phyloP scores from a whole-genome alignment of 1,284 basidiomycete genomes.

The Marasmius sp. region DNA sequence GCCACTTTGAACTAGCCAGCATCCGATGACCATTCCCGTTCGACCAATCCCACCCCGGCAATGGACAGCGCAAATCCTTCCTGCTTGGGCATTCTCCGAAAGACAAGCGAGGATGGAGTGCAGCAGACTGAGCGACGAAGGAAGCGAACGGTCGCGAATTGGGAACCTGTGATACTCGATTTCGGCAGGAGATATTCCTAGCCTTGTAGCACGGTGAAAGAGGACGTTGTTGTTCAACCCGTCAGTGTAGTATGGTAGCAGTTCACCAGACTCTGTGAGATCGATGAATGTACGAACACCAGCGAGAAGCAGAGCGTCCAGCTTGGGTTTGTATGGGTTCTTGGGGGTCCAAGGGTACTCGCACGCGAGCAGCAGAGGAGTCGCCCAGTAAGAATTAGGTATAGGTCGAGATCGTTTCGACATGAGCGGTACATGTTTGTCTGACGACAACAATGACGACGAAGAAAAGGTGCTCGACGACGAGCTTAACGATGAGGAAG shows the following conservation, averaged over 20 bases:
- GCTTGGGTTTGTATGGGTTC: constrained; percentile 54
- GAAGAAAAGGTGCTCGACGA: too few species aligned
- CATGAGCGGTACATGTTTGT: too few species aligned
- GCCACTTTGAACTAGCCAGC: constrained; percentile 72
- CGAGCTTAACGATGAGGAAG: too few species aligned
- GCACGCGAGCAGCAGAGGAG: constrained; percentile 66
- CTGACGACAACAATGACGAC: too few species aligned
- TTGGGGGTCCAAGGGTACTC: constrained; percentile 75
- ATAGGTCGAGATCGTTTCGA: constrained; percentile 49
- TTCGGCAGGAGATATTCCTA: constrained; percentile 49
- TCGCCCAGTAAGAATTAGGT: constrained; percentile 82
- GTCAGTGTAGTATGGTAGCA: constrained; percentile 49
- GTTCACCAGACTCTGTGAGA: constrained; percentile 74
- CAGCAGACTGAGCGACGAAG: constrained; percentile 55
- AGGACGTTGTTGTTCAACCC: constrained; percentile 39
- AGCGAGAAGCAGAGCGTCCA: constrained; percentile 65
- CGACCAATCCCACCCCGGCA: constrained; percentile 76
- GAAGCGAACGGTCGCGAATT: constrained; percentile 67
- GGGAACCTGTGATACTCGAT: constrained; percentile 76
- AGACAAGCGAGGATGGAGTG: constrained; percentile 56
- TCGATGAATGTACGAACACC: constrained; percentile 79
- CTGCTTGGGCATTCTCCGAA: constrained; percentile 52
- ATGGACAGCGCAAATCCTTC: constrained; percentile 64
- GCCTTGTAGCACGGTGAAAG: constrained; percentile 46
- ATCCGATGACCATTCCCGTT: constrained; percentile 74